phyloP scores from a whole-genome alignment of 768 basidiomycete genomes.

The Boletus sensibilis region DNA sequence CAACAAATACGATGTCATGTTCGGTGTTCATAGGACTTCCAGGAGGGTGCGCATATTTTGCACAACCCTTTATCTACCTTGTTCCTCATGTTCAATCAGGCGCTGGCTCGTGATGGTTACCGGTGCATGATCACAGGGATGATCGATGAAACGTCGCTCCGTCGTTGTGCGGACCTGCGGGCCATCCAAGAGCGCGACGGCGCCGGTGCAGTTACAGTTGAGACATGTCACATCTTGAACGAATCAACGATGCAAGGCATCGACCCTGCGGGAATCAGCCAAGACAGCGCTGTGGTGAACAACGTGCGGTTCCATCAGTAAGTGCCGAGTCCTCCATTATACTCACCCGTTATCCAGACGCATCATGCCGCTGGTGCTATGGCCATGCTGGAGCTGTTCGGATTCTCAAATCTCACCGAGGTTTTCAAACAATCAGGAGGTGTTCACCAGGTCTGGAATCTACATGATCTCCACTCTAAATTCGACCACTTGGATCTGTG shows the following conservation, averaged over 20 bases:
- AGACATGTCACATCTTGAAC: background rate
- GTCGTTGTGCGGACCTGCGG: background rate
- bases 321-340: background rate
- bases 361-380: background rate
- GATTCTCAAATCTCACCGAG: background rate
- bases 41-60: background rate
- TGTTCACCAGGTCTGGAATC: background rate
- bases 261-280: background rate
- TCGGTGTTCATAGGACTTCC: background rate
- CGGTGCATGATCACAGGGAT: background rate
- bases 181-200: background rate
- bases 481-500: background rate
- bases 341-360: background rate
- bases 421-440: background rate
- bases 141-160: background rate
- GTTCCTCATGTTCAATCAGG: background rate
- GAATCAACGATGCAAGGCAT: background rate
- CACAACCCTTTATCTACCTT: no score
- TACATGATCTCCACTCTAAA: fast-evolving
- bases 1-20: no score
- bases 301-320: background rate
- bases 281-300: background rate
- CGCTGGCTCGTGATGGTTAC: background rate
- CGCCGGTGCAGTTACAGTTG: background rate
- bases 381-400: background rate